Base-by-base conservation (phyloP, 345 rosid species). In the Eucalyptus marginata region DNA sequence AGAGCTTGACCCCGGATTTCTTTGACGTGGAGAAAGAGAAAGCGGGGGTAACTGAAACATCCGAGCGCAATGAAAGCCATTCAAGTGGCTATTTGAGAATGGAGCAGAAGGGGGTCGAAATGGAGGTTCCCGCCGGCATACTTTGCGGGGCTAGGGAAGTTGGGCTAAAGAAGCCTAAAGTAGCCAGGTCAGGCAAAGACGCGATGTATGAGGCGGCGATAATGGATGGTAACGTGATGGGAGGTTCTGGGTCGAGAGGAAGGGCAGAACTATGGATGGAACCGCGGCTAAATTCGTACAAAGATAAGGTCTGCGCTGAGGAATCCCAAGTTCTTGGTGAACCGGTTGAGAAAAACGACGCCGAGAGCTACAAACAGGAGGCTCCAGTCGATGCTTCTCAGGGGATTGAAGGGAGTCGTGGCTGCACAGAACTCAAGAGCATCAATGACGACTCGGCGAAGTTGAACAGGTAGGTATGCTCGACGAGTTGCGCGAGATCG, bases 401-500 rank as follows among this genome's bases (percentile, higher is more conserved):
- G 14, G 47, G 1, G 83, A 36, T 40, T 36, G 47, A 40, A 76
- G 15, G 83, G 47, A 76, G 29, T 24, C 47, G 8, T 20, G 83
- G 46, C 66, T 14, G 64, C 22, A 17, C 10, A 9, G 46, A 52
- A 50, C 56, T 56, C 29, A 15, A 18, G 25, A 17, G 62, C 66
- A 86, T n/a, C 29, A 8, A 40, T 6, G 12, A 86, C 29, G 25
- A 51, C 11, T 31, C 12, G 64, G 44, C 1, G 17, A 50, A 76
- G 83, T 25, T 11, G 29, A 76, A 43, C 47, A 11, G 29, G 15
- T 58, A 88, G 40, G 86, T 14, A n/a, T 88, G 46, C 36, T 88
- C 2, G 94, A 96, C 12, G 87, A 93, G 91, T 93, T 96, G 90
- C 93, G 97, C 91, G 91, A 96, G 93, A 96, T 97, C 52, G 98